Evolutionary conservation across 2,329 filamentous ascomycete genomes (phyloP).

Genomic region (Chrysoporthe puriensis): DNA sequence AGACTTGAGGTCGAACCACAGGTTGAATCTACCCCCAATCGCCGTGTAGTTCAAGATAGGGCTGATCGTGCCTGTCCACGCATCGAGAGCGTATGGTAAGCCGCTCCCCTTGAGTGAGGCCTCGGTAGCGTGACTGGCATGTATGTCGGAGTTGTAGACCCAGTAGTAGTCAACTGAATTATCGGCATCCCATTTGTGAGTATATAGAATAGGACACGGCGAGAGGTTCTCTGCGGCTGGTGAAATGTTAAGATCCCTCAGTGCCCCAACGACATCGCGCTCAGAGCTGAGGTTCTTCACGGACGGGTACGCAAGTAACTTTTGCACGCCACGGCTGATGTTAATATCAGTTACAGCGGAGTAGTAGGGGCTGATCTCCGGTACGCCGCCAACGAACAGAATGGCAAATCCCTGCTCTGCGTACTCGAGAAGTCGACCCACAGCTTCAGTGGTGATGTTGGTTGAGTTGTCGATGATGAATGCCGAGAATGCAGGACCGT

Average conservation of each 20-base stretch:
- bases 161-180: conserved; percentile 19
- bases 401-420: conserved; percentile 18
- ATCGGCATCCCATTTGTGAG: conserved; percentile 17
- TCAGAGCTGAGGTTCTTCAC: conserved; percentile 13
- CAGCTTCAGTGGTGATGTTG: conserved; percentile 15
- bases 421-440: conserved; percentile 7
- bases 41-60: conserved; percentile 16
- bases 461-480: conserved; percentile 22
- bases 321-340: neutral
- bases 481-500: conserved; percentile 17
- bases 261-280: conserved; percentile 14
- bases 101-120: conserved; percentile 12
- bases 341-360: neutral
- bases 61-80: conserved; percentile 14
- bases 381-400: conserved; percentile 12
- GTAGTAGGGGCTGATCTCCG: conserved; percentile 13
- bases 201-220: conserved; percentile 12
- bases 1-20: conserved; percentile 17
- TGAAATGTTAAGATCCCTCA: conserved; percentile 2
- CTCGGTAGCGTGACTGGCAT: conserved; percentile 10
- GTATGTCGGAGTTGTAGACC: conserved; percentile 20
- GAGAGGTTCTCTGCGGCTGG: conserved; percentile 15
- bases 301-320: conserved; percentile 10
- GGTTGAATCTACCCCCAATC: neutral
- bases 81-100: conserved; percentile 12